A percentile compares a stretch with the other conserved stretches of the same genome.
phyloP scores from a whole-genome alignment of 1,139 yeast species.

The Hemisphaericaspora subhashii region DNA sequence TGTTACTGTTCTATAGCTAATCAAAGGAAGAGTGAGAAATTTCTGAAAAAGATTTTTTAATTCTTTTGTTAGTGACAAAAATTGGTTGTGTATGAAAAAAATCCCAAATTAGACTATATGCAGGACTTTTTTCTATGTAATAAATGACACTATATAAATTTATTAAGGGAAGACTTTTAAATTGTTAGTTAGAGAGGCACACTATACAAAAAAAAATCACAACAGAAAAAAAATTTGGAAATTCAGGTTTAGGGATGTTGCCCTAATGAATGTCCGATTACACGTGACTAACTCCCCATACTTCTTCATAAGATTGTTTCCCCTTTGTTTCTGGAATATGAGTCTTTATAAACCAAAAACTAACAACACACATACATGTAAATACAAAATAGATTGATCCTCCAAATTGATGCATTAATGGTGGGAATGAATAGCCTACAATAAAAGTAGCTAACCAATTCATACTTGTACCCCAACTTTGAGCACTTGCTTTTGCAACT shows the following conservation, averaged over 20 bases:
- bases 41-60: conserved; percentile 11
- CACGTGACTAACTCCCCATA: conserved; percentile 41
- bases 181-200: not conserved
- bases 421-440: conserved; percentile 80
- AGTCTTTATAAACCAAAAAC: conserved; percentile 46
- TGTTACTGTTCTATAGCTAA: conserved; percentile 38
- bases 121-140: conserved; percentile 3
- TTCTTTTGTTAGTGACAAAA: conserved; percentile 1
- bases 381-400: conserved; percentile 81
- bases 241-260: conserved; percentile 10
- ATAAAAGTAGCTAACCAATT: conserved; percentile 90
- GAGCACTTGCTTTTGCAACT: conserved; percentile 81
- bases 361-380: conserved; percentile 52
- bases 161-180: no score
- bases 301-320: conserved; percentile 54
- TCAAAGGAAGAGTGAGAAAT: conserved; percentile 9
- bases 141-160: not conserved
- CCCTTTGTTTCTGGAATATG: conserved; percentile 83
- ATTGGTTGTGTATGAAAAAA: not conserved
- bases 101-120: not conserved
- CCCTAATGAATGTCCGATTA: conserved; percentile 9
- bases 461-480: conserved; percentile 86
- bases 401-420: conserved; percentile 62
- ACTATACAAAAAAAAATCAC: not conserved
- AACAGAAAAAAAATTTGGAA: not conserved